These are phyloP conservation scores for Aureobasidium sp. DNA, from an alignment of 2,329 filamentous ascomycete species.

Conservation along the genomic window DNA sequence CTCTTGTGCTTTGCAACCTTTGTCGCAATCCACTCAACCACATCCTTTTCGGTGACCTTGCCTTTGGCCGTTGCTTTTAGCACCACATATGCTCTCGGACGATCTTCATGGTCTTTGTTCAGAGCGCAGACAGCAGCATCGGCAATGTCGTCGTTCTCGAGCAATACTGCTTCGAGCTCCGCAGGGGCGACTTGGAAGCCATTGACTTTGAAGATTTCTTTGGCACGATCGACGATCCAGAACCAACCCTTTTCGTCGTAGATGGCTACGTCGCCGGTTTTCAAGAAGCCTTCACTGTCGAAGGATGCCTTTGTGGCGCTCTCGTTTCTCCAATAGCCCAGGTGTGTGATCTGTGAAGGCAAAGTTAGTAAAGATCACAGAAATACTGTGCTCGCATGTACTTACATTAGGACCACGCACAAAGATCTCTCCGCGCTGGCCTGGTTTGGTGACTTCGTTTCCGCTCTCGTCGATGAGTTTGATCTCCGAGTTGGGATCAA, in stretches of 20 bases:
- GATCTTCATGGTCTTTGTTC: constrained; percentile 22
- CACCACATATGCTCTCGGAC: constrained; percentile 26
- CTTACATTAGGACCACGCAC: constrained; percentile 27
- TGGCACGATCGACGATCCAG: constrained; percentile 30
- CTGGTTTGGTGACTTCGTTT: constrained; percentile 28
- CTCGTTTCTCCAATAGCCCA: constrained; percentile 35
- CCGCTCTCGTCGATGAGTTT: constrained; percentile 35
- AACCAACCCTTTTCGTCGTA: constrained; percentile 24
- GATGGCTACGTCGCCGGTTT: constrained; percentile 25
- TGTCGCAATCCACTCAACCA: constrained; percentile 28
- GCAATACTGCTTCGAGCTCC: constrained; percentile 20
- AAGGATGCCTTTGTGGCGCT: constrained; percentile 23
- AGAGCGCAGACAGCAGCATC: constrained; percentile 19
- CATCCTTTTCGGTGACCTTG: constrained; percentile 25
- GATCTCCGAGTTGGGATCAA: constrained; percentile 32
- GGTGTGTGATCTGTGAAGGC: constrained; percentile 18
- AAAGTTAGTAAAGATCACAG: not conserved
- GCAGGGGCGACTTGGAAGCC: constrained; percentile 22
- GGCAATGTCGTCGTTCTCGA: constrained; percentile 18
- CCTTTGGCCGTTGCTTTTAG: constrained; percentile 22
- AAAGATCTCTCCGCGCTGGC: constrained; percentile 30
- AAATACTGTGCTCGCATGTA: not conserved
- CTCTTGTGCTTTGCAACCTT: constrained; percentile 34
- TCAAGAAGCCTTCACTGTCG: constrained; percentile 18
- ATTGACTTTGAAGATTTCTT: constrained; percentile 26